phyloP scores from a whole-genome alignment of 768 basidiomycete genomes.

The Dentipellis sp. region DNA sequence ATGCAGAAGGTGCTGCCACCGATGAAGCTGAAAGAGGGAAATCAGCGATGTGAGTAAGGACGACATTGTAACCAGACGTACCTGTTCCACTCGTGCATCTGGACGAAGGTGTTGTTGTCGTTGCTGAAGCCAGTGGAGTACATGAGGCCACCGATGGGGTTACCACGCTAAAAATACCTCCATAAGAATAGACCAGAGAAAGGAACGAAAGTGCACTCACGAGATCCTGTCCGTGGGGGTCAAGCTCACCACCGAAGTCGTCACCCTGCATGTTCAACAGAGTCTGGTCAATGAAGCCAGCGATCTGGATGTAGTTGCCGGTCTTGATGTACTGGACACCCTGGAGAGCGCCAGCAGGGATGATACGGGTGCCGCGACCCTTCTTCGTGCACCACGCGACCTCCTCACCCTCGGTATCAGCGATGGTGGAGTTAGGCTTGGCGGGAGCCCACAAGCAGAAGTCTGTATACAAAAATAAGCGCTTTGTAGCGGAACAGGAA shows the following conservation, averaged over 20 bases:
- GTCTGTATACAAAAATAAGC: constrained; percentile 28
- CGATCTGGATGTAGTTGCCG: constrained; percentile 48
- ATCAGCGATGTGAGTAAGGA: neutral
- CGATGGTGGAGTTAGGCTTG: constrained; percentile 43
- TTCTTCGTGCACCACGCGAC: constrained; percentile 75
- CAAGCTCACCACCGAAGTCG: constrained; percentile 73
- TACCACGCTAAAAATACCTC: constrained; percentile 47
- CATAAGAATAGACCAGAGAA: neutral
- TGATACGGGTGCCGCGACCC: constrained; percentile 62
- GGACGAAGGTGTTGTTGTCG: constrained; percentile 34
- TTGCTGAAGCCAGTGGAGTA: constrained; percentile 50
- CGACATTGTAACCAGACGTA: constrained; percentile 21
- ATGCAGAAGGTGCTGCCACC: constrained; percentile 58
- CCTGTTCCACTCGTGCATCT: constrained; percentile 65
- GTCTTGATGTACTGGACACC: constrained; percentile 61
- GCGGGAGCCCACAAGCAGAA: constrained; percentile 62
- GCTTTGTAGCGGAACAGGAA: neutral
- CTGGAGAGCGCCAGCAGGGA: constrained; percentile 53
- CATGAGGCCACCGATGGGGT: constrained; percentile 65
- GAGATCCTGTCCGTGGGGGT: constrained; percentile 65
- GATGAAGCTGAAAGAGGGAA: constrained; percentile 47
- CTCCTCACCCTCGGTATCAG: constrained; percentile 57
- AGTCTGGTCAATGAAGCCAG: constrained; percentile 57
- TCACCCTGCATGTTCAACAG: constrained; percentile 36
- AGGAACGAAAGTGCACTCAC: constrained; percentile 20